Percentiles rank a stretch among this genome's conserved stretches.
These are phyloP conservation scores for Myrica gale DNA, from an alignment of 306 rosid genomes.

Conservation along the genomic window DNA sequence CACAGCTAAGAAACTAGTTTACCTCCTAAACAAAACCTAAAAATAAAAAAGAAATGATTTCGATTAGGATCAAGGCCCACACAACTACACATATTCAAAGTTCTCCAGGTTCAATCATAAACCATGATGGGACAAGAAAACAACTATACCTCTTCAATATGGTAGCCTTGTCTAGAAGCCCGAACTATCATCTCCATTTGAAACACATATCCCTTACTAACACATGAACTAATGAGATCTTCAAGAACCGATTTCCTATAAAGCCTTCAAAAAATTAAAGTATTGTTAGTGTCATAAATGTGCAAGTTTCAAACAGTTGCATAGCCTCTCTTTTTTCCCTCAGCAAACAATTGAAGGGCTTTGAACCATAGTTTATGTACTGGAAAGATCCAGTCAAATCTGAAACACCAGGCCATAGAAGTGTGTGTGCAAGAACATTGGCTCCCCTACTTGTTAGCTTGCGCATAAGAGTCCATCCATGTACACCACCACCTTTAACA, in stretches of 20 bases:
- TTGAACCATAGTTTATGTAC: constrained; percentile 40
- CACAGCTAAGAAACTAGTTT: not conserved
- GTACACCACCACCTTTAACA: constrained; percentile 91
- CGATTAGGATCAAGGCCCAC: not conserved
- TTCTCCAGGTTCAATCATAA: constrained; percentile 15
- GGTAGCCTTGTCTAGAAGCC: constrained; percentile 89
- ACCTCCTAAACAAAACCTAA: no score
- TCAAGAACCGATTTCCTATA: constrained; percentile 83
- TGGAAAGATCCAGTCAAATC: constrained; percentile 96
- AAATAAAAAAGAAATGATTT: not conserved
- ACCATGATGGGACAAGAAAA: constrained; percentile 4
- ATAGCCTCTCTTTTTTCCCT: not conserved
- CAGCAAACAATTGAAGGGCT: constrained; percentile 8
- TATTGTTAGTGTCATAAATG: constrained; percentile 26
- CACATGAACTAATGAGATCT: constrained; percentile 85
- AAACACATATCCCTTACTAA: constrained; percentile 94
- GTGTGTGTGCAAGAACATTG: constrained; percentile 94
- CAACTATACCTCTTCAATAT: constrained; percentile 77
- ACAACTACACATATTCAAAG: not conserved
- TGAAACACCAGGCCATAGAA: constrained; percentile 95
- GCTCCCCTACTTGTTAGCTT: constrained; percentile 98
- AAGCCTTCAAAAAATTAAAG: constrained; percentile 53
- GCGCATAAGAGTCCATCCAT: constrained; percentile 99
- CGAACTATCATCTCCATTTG: constrained; percentile 99
- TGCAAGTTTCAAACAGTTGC: constrained; percentile 17